A percentile compares a stretch with the other conserved stretches of the same genome.
These are phyloP conservation scores for Pulveroboletus sp. DNA, from an alignment of 768 basidiomycete genomes.

Conservation along the genomic window DNA sequence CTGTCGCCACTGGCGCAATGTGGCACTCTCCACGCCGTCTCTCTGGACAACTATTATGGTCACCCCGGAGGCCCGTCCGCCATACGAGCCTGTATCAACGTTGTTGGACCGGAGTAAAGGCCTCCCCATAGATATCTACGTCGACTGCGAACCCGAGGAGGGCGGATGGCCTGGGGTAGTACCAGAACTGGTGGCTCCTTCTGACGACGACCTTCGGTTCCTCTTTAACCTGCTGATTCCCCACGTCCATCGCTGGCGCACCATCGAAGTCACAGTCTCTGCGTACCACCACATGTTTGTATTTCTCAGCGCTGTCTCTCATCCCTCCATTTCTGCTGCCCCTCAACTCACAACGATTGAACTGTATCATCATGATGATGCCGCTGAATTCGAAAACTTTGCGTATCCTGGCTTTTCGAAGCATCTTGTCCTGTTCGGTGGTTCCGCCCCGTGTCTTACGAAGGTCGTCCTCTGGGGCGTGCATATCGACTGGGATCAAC, in stretches of 20 bases:
- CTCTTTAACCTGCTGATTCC: slow-evolving; percentile 44
- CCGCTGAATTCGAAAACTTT: slow-evolving; percentile 30
- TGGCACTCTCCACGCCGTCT: slow-evolving; percentile 49
- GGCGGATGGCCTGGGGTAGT: too few species aligned
- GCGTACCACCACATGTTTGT: slow-evolving; percentile 46
- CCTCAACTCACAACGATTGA: slow-evolving; percentile 52
- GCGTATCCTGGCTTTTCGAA: slow-evolving; percentile 25
- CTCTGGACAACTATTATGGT: slow-evolving; percentile 52
- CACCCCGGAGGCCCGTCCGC: slow-evolving; percentile 27
- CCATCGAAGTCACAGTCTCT: slow-evolving; percentile 45
- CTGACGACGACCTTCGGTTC: slow-evolving; percentile 18
- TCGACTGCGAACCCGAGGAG: slow-evolving; percentile 40
- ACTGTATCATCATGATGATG: slow-evolving; percentile 56
- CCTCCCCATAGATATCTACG: slow-evolving; percentile 50
- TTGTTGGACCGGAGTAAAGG: slow-evolving; percentile 55
- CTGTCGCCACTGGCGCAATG: slow-evolving; percentile 56
- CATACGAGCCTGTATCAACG: slow-evolving; percentile 41
- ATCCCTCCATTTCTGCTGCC: slow-evolving; percentile 40
- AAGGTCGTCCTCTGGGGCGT: slow-evolving; percentile 62
- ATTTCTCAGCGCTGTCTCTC: slow-evolving; percentile 42
- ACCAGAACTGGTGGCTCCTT: slow-evolving; percentile 16
- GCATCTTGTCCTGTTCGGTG: slow-evolving; percentile 51
- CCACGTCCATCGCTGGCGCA: slow-evolving; percentile 52
- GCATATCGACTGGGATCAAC: slow-evolving; percentile 62
- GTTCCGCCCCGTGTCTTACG: slow-evolving; percentile 49